phyloP scores from a whole-genome alignment of 164 flowering plant species.

The Aristolochia fimbriata region DNA sequence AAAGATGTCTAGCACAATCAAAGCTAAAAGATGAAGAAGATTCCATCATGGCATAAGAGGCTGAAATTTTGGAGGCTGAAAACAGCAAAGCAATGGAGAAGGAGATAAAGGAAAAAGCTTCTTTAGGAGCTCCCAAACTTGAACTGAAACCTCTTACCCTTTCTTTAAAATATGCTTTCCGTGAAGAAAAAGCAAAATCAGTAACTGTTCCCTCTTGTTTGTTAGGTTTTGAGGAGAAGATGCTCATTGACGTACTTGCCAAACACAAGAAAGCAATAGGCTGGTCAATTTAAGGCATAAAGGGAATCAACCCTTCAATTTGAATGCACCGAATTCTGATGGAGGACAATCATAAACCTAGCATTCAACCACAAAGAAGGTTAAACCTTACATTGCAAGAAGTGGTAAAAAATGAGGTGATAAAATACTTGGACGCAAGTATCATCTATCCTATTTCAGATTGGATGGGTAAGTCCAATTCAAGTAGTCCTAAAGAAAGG shows the following conservation, averaged over 20 bases:
- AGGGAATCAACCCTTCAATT: conserved; percentile 1
- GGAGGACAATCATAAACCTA: not conserved
- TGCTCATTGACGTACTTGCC: not conserved
- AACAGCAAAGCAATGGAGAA: not conserved
- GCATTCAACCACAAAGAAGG: not conserved
- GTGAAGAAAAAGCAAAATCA: not conserved
- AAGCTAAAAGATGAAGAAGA: too few species aligned
- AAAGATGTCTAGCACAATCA: too few species aligned
- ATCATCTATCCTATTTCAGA: not conserved
- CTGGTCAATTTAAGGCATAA: not conserved
- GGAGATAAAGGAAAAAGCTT: not conserved
- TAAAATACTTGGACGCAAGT: not conserved
- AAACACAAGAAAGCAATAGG: not conserved
- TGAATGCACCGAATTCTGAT: conserved; percentile 1
- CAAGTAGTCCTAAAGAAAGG: not conserved
- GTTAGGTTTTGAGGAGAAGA: not conserved
- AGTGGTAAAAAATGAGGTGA: not conserved
- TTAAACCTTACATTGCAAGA: not conserved
- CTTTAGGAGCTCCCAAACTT: not conserved
- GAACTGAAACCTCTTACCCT: not conserved
- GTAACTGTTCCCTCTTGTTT: not conserved
- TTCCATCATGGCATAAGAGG: too few species aligned
- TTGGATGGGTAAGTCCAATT: not conserved
- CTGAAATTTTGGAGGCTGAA: too few species aligned
- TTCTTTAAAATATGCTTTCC: too few species aligned